phyloP scores from a whole-genome alignment of 2,329 filamentous ascomycete species.

The Grosmannia clavigera region DNA sequence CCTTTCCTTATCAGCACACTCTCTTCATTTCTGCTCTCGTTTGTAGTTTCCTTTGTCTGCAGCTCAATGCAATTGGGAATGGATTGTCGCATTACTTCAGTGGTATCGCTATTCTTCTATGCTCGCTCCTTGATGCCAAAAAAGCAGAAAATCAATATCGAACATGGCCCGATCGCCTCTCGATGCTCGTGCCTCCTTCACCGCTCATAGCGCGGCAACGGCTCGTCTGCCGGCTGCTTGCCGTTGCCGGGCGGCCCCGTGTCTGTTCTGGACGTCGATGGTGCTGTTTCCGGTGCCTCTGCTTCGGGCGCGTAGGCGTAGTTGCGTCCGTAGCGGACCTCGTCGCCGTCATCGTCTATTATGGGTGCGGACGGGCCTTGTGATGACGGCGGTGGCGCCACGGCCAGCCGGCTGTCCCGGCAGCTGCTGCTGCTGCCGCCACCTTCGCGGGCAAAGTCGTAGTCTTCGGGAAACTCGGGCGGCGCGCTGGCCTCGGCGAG shows the following conservation, averaged over 20 bases:
- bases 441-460: conserved; percentile 22
- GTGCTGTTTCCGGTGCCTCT: neutral
- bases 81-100: too few relatives aligned
- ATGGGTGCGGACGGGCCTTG: conserved; percentile 41
- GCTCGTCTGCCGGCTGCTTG: conserved; percentile 11
- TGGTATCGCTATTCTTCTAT: neutral
- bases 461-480: conserved; percentile 42
- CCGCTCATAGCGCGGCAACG: conserved; percentile 19
- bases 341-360: neutral
- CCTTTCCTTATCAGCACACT: neutral
- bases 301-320: conserved; percentile 12
- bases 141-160: neutral
- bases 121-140: neutral
- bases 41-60: neutral
- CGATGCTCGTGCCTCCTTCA: conserved; percentile 2
- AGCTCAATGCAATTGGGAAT: too few relatives aligned
- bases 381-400: conserved; percentile 11
- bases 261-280: neutral
- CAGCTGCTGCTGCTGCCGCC: conserved; percentile 12
- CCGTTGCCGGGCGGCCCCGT: neutral
- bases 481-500: conserved; percentile 53
- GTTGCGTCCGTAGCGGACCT: conserved; percentile 15
- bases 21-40: too few relatives aligned
- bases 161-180: too few relatives aligned
- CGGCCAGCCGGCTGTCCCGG: conserved; percentile 6